These are phyloP conservation scores for Trichosporon faecale DNA, from an alignment of 1,284 basidiomycete species.

Conservation along the genomic window DNA sequence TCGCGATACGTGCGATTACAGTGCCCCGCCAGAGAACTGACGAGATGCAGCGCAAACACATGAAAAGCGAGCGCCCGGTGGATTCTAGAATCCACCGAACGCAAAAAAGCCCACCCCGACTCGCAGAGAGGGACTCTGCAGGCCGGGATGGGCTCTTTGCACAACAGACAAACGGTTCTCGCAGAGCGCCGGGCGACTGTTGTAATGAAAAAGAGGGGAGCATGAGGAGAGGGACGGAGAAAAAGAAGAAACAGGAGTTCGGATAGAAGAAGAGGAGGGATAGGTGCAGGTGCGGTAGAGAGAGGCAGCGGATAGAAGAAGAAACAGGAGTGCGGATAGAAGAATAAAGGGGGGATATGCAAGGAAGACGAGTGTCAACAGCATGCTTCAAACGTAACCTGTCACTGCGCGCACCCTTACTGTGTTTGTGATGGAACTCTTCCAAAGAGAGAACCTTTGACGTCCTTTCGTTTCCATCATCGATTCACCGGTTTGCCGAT, in stretches of 20 bases:
- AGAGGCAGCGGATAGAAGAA: constrained; percentile 11
- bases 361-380: constrained; percentile 28
- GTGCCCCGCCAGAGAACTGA: not conserved
- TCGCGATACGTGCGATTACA: not conserved
- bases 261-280: constrained; percentile 13
- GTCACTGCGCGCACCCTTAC: constrained; percentile 27
- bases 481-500: constrained; percentile 4
- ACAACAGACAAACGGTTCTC: constrained; percentile 26
- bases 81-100: constrained; percentile 13
- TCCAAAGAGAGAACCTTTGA: constrained; percentile 7
- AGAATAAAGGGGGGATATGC: not conserved
- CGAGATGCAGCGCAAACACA: constrained; percentile 7
- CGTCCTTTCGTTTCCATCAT: not conserved
- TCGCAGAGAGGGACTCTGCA: constrained; percentile 9
- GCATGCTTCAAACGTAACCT: constrained; percentile 22
- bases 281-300: constrained; percentile 12
- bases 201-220: constrained; percentile 14
- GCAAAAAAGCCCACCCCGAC: constrained; percentile 31
- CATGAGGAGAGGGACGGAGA: constrained; percentile 10
- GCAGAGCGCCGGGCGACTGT: constrained; percentile 28
- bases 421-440: constrained; percentile 18
- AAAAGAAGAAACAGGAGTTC: constrained; percentile 18
- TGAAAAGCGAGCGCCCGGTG: not conserved
- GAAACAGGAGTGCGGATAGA: constrained; percentile 12
- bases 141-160: constrained; percentile 23